phyloP scores from a whole-genome alignment of 2,329 filamentous ascomycete species.

The Xylariaceae sp. region DNA sequence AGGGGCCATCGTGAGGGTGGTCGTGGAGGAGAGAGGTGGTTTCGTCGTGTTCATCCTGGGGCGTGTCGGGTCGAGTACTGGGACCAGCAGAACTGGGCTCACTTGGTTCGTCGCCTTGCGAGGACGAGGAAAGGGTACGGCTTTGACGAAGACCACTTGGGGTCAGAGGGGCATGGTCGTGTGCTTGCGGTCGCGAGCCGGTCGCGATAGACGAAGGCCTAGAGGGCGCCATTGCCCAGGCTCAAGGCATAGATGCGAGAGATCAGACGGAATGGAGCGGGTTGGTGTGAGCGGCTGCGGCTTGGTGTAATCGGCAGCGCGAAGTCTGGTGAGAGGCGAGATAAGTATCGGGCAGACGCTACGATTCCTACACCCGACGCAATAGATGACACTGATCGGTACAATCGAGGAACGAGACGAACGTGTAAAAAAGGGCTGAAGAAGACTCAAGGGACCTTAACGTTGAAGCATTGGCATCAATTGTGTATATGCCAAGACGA shows the following conservation, averaged over 20 bases:
- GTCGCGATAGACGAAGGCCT: conserved; percentile 11
- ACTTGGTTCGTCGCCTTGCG: conserved; percentile 7
- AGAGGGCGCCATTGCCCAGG: conserved; percentile 15
- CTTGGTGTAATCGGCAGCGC: too few species aligned
- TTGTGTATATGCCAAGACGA: too few species aligned
- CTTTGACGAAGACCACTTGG: conserved; percentile 28
- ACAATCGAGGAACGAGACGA: too few species aligned
- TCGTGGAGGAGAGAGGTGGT: conserved; percentile 44
- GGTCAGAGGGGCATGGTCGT: conserved; percentile 24
- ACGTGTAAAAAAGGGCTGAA: too few species aligned
- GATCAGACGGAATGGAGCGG: not conserved
- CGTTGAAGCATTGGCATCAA: too few species aligned
- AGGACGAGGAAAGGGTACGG: conserved; percentile 22
- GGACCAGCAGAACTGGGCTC: conserved; percentile 7
- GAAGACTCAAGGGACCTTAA: too few species aligned
- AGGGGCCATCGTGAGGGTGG: conserved; percentile 44
- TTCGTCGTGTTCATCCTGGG: conserved; percentile 35
- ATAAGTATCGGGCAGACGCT: too few species aligned
- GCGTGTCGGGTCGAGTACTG: conserved; percentile 7
- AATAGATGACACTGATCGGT: too few species aligned
- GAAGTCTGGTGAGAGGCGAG: too few species aligned
- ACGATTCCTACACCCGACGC: too few species aligned
- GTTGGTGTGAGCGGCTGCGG: too few species aligned
- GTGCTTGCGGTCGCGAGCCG: conserved; percentile 10
- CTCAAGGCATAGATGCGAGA: not conserved